Evolutionary conservation across 1,284 basidiomycete genomes (phyloP), one percentile per base, ranked within the genome.

Genomic region (Coniferiporia weirii): DNA sequence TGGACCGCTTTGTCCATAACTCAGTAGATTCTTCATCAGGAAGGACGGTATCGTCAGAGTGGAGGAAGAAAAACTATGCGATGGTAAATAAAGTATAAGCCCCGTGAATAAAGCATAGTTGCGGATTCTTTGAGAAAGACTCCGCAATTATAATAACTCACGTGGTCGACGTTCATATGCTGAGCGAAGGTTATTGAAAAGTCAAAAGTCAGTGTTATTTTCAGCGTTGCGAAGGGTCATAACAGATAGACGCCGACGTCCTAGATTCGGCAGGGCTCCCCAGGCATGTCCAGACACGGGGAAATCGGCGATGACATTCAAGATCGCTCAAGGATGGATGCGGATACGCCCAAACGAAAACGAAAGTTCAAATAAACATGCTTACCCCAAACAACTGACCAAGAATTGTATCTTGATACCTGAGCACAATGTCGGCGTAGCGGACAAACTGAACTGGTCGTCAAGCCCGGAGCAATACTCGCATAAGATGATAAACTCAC

Each of bases 351-450:
- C 34, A 47, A 22, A 58, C 19, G 47, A 54, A 54, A 15, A 52
- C 20, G 40, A 51, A 46, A 9, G 46, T 17, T n/a, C 32, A 35
- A 40, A 22, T 43, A 22, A 46, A 40, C 13, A 38, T 20, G 75
- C 85, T 72, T 72, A 87, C 87, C 63, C 95, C 95, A 65, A 82
- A 98, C 43, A 95, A 76, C 73, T 95, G 92, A 0, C 92, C 93
- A 27, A 97, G 78, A 63, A 97, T 89, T 6, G 91, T 95, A 71
- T 95, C 93, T 71, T 96, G 93, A 73, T 83, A 96, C 58, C 89
- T 76, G 61, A 96, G 74, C 17, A 89, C 80, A 57, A 96, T 73
- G 69, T 95, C 91, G 22, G 85, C 85, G 70, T 95, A 98, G 53
- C 89, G 82, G 61, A 87, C 78, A 70, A 89, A 87, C 88, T 92